Evolutionary conservation across 257 asterid species (phyloP).

Genomic region (Ligustrum vulgare): DNA sequence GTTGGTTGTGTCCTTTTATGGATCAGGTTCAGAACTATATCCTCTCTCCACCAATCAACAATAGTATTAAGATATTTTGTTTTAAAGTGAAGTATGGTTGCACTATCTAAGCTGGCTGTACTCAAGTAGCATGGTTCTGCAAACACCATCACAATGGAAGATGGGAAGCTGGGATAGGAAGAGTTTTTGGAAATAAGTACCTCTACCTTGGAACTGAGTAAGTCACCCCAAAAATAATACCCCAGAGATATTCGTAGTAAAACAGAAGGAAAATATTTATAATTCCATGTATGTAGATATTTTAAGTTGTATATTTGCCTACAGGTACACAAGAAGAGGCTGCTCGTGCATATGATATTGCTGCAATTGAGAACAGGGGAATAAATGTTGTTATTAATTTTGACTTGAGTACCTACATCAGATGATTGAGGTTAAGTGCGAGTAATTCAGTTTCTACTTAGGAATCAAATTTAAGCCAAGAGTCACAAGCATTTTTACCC

Average conservation of each 20-base stretch:
- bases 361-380: conserved; percentile 53
- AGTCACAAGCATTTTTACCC: background rate
- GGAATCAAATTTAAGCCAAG: conserved; percentile 16
- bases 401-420: conserved; percentile 42
- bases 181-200: conserved; percentile 46
- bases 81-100: no score
- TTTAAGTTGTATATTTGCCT: no score
- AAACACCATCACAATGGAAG: conserved; percentile 50
- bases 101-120: no score
- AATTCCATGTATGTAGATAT: no score
- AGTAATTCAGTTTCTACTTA: conserved; percentile 22
- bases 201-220: conserved; percentile 44
- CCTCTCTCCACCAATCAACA: no score
- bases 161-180: conserved; percentile 54
- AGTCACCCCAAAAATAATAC: no score
- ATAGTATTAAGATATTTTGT: no score
- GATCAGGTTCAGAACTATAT: no score
- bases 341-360: conserved; percentile 55
- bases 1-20: no score
- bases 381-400: conserved; percentile 52
- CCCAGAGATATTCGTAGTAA: no score
- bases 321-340: conserved; percentile 61
- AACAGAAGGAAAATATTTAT: no score
- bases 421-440: conserved; percentile 45
- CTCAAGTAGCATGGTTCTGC: background rate